Evolutionary conservation across 495 filamentous ascomycete species (phyloP), one percentile per base, ranked within the genome.

Genomic region (Penicilliopsis zonata): DNA sequence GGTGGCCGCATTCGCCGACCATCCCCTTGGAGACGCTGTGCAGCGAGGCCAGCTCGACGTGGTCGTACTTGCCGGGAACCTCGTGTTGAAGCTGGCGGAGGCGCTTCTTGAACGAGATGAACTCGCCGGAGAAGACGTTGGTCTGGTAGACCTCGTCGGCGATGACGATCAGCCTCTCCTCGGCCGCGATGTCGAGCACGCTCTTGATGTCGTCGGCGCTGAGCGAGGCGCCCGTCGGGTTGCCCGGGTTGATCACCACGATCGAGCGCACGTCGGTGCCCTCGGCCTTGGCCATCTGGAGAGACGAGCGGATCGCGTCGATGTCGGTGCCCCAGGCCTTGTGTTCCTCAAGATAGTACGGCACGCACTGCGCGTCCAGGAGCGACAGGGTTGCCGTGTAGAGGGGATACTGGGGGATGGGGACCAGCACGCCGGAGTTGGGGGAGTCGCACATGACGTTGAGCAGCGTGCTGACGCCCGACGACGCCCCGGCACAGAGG

Each of bases 131-230:
- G 61, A 96, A 98, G 43, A 98, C 80, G 55, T 98, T 98, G 49
- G 92, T 96, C 61, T 98, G 90, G 72, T 98, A 98, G 5, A 98
- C 90, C 59, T 98, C 90, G 46, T 98, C 90, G 35, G 92, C 90
- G 24, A 98, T 64, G 24, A 95, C 63, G 9, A 96, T 86, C 10
- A 98, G 70, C 34, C 78, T 76, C 63, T 96, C 73, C 53, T 87
- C 67, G 7, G 80, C 78, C 17, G 92, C 90, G 30, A 95, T 75
- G 14, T 86, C 69, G 30, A 96, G 69, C 2, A 96, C 82, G 36
- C 69, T 61, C 44, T 74, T 72, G 53, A 98, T 80, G 46, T 93
- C 87, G 9, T 75, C 70, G 28, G 78, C 61, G 24, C 74, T 59
- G 15, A 98, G 70, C 36, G 78, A 86, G 30, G 85, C 86, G 38